A percentile compares a stretch with the other conserved stretches of the same genome.
Evolutionary conservation across 2,329 filamentous ascomycete genomes (phyloP).

Genomic region (Aotearoamyces nothofagi): DNA sequence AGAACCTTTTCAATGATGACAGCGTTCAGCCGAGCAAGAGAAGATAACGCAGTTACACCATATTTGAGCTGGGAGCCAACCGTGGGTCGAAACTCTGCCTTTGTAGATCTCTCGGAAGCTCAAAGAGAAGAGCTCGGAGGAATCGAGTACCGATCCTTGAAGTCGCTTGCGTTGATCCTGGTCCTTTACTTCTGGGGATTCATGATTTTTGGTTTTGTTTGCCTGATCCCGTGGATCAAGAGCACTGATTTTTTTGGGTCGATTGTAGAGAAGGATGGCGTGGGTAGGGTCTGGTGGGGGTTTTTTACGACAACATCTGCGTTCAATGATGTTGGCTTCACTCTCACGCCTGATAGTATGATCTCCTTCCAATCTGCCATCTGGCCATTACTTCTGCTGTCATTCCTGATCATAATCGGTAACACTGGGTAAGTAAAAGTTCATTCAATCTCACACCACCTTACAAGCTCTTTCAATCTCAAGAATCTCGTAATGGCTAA

Average conservation of each 20-base stretch:
- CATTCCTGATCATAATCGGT: conserved; percentile 82
- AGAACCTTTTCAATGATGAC: conserved; percentile 42
- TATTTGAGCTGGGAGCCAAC: conserved; percentile 94
- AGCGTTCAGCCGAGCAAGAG: conserved; percentile 19
- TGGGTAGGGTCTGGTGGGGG: conserved; percentile 73
- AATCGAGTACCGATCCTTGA: conserved; percentile 88
- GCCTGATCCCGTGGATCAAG: conserved; percentile 69
- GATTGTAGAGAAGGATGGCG: conserved; percentile 44
- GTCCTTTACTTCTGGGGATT: conserved; percentile 73
- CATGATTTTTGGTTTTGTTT: conserved; percentile 59
- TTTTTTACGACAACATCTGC: conserved; percentile 78
- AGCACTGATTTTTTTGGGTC: conserved; percentile 43
- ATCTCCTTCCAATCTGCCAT: conserved; percentile 67
- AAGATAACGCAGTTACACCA: conserved; percentile 49
- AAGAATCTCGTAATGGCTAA: no score
- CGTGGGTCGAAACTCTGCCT: conserved; percentile 82
- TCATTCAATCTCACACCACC: no score
- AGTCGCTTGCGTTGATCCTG: conserved; percentile 68
- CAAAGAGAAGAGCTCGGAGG: conserved; percentile 91
- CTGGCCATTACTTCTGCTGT: conserved; percentile 61
- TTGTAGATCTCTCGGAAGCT: conserved; percentile 74
- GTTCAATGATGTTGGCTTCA: conserved; percentile 93
- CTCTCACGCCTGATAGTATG: conserved; percentile 89
- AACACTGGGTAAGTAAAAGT: no score
- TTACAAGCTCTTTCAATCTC: no score